Evolutionary conservation across 306 rosid species (phyloP).

Genomic region (Fragaria vesca): DNA sequence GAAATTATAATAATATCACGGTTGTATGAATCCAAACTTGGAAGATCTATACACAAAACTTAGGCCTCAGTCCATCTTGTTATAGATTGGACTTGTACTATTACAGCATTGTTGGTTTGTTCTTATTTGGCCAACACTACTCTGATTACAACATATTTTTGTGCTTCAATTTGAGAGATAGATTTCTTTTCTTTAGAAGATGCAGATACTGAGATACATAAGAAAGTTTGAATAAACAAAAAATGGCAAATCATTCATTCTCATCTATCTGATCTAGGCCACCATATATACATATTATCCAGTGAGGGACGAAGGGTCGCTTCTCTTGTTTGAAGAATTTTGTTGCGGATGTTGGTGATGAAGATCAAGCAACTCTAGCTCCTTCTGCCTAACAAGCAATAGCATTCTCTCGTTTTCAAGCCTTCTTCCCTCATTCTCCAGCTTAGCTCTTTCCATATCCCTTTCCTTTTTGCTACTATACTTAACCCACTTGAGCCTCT

Average conservation of each 20-base stretch:
- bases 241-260: neutral
- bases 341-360: conserved; percentile 53
- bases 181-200: neutral
- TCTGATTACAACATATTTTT: neutral
- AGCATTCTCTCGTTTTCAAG: conserved; percentile 78
- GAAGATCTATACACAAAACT: neutral
- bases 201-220: neutral
- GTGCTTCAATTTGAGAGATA: neutral
- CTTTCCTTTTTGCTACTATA: conserved; percentile 84
- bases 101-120: neutral
- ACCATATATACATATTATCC: conserved; percentile 19
- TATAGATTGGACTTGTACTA: neutral
- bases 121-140: neutral
- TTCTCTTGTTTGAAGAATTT: conserved; percentile 52
- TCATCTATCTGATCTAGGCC: neutral
- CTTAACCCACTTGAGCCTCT: conserved; percentile 77
- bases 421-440: conserved; percentile 54
- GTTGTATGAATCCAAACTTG: neutral
- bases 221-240: neutral
- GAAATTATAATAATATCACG: neutral
- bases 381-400: conserved; percentile 59
- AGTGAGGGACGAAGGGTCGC: conserved; percentile 41
- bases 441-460: conserved; percentile 81
- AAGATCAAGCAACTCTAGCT: conserved; percentile 44
- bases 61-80: neutral